Conservation (phyloP, 768 basidiomycete genomes). For the Lactarius pseudohatsudake region DNA sequence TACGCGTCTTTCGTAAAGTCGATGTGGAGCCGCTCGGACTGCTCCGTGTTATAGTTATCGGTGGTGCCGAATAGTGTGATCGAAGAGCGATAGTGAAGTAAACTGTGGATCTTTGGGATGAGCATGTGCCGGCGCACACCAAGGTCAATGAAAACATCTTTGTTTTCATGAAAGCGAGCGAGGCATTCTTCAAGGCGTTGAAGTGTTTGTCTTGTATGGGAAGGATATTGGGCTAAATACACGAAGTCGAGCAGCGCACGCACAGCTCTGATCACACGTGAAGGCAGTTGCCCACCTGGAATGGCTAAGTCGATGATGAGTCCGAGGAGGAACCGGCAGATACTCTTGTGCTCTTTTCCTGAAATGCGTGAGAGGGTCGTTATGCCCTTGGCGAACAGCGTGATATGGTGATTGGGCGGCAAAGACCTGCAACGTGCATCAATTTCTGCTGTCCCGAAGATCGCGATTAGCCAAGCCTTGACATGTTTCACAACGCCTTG, state of each 20-base stretch:
- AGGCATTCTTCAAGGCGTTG: constrained; percentile 7
- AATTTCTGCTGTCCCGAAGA: constrained; percentile 14
- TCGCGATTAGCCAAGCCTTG: no score
- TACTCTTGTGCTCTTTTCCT: constrained; percentile 33
- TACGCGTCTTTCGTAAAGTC: no score
- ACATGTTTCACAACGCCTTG: no score
- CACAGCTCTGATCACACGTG: no score
- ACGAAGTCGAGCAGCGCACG: no score
- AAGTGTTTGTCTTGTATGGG: constrained; percentile 28
- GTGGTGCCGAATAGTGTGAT: constrained; percentile 65
- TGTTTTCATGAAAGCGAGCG: no score
- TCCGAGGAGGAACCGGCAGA: constrained; percentile 1
- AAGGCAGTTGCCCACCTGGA: no score
- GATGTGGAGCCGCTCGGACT: no score
- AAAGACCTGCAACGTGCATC: constrained; percentile 30
- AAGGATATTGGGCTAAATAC: constrained; percentile 12
- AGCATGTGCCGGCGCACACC: constrained; percentile 24
- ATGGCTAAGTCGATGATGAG: no score
- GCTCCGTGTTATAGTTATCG: no score
- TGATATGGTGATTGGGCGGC: constrained; percentile 31
- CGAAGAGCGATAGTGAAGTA: constrained; percentile 26
- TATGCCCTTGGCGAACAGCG: constrained; percentile 32
- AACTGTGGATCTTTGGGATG: constrained; percentile 32
- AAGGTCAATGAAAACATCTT: no score
- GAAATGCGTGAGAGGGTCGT: constrained; percentile 28